A percentile compares a stretch with the other conserved stretches of the same genome.
Conservation (phyloP, 2,329 filamentous ascomycete species). For the Pyricularia sp. region DNA sequence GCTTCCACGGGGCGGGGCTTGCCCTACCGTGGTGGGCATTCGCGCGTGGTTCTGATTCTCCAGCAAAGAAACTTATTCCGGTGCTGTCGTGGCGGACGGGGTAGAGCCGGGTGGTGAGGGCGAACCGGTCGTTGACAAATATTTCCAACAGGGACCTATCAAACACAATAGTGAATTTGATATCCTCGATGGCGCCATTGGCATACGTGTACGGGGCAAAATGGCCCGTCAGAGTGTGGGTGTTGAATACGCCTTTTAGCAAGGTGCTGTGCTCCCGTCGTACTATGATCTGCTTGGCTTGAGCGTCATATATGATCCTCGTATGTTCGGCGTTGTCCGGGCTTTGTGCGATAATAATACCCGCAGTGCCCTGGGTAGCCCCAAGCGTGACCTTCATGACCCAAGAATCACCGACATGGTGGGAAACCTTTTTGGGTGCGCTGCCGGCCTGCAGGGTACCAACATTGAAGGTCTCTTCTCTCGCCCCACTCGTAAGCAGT, state of each 20-base stretch:
- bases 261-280: neutral
- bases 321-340: neutral
- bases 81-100: neutral
- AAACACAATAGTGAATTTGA: neutral
- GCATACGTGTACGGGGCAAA: neutral
- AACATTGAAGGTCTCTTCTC: neutral
- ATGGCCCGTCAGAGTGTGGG: neutral
- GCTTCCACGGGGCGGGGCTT: too few species aligned
- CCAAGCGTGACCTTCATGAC: neutral
- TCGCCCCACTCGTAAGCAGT: neutral
- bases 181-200: neutral
- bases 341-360: neutral
- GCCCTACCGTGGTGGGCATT: too few species aligned
- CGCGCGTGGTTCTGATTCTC: too few species aligned
- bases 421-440: neutral
- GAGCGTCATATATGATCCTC: neutral
- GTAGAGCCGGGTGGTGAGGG: neutral
- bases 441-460: neutral
- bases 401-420: neutral
- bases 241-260: neutral
- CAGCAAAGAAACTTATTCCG: neutral
- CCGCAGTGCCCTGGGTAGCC: neutral
- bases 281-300: neutral
- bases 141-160: neutral
- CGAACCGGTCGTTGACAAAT: constrained; percentile 2